phyloP scores from a whole-genome alignment of 805 yeast species.

The Saturnispora saitoi region DNA sequence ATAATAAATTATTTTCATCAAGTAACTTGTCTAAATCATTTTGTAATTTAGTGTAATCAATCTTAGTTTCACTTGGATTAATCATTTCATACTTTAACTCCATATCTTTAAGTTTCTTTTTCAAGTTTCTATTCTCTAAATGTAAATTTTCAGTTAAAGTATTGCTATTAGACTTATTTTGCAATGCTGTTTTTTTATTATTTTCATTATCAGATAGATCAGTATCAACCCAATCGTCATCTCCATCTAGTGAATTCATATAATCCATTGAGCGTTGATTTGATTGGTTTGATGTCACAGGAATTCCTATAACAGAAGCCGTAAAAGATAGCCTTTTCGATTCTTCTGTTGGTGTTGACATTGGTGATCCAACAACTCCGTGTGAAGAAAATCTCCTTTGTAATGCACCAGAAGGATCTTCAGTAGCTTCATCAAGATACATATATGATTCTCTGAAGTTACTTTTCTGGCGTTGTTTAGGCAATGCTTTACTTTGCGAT shows the following conservation, averaged over 20 bases:
- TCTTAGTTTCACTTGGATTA: slow-evolving; percentile 13
- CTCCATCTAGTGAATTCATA: slow-evolving; percentile 8
- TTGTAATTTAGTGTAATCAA: slow-evolving; percentile 10
- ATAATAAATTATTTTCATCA: slow-evolving; percentile 10
- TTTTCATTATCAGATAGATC: slow-evolving; percentile 11
- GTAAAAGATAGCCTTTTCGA: slow-evolving; percentile 18
- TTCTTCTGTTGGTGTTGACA: slow-evolving; percentile 11
- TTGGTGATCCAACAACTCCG: slow-evolving; percentile 20
- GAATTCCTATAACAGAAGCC: slow-evolving; percentile 17
- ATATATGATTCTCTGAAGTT: slow-evolving; percentile 2
- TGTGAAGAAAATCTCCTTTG: slow-evolving; percentile 10
- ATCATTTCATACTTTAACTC: slow-evolving; percentile 14
- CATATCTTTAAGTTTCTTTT: slow-evolving; percentile 13
- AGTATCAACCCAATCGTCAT: slow-evolving; percentile 13
- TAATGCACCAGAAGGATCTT: slow-evolving; percentile 1
- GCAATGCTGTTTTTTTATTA: background rate
- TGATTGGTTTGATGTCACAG: background rate
- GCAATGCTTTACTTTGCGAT: slow-evolving; percentile 6
- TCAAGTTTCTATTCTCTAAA: slow-evolving; percentile 12
- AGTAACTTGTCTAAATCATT: slow-evolving; percentile 10
- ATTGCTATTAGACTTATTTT: slow-evolving; percentile 3
- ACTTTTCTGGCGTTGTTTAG: slow-evolving; percentile 5
- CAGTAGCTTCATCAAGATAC: slow-evolving; percentile 1
- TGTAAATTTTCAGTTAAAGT: slow-evolving; percentile 11
- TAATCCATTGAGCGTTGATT: slow-evolving; percentile 1